These are phyloP conservation scores for Diacronema lutheri DNA, from an alignment of 78 protist genomes.

Conservation along the genomic window DNA sequence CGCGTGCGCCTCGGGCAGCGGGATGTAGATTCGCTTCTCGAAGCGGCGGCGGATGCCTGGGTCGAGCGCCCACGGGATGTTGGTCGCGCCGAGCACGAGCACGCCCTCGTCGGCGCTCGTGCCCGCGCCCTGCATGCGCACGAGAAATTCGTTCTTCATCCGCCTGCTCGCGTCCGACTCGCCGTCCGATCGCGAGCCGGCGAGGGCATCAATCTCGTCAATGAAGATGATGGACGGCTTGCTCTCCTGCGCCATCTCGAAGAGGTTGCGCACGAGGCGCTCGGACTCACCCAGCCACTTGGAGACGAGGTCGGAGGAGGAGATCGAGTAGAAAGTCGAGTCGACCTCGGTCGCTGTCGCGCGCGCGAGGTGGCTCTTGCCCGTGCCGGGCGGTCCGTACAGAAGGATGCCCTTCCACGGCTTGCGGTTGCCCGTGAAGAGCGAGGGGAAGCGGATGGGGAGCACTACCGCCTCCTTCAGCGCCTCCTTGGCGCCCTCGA, in stretches of 20 bases:
- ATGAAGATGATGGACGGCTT: slow-evolving; percentile 93
- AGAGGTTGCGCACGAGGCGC: slow-evolving; percentile 80
- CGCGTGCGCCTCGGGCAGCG: slow-evolving; percentile 83
- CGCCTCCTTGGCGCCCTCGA: slow-evolving; percentile 5
- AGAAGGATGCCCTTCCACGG: slow-evolving; percentile 99
- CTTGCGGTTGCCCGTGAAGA: slow-evolving; percentile 88
- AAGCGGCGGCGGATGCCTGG: slow-evolving; percentile 86
- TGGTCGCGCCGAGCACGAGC: slow-evolving; percentile 99
- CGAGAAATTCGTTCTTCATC: slow-evolving; percentile 97
- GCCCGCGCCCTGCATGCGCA: slow-evolving; percentile 85
- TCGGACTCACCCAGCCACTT: slow-evolving; percentile 97
- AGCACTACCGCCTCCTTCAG: slow-evolving; percentile 65
- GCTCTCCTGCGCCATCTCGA: slow-evolving; percentile 91
- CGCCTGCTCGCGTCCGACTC: slow-evolving; percentile 92
- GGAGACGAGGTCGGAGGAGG: slow-evolving; percentile 90
- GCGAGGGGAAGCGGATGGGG: slow-evolving; percentile 94
- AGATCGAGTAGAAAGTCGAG: slow-evolving; percentile 90
- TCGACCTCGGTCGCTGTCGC: slow-evolving; percentile 98
- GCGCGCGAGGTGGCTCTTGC: slow-evolving; percentile 95
- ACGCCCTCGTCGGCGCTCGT: slow-evolving; percentile 64
- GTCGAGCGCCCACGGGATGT: slow-evolving; percentile 83
- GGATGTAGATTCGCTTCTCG: slow-evolving; percentile 84
- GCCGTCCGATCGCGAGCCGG: slow-evolving; percentile 76
- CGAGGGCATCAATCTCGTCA: slow-evolving; percentile 97
- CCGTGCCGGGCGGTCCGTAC: slow-evolving; percentile 88